A percentile compares a stretch with the other conserved stretches of the same genome.
phyloP scores from a whole-genome alignment of 1,139 yeast genomes.

The Hemisphaericaspora subhashii region DNA sequence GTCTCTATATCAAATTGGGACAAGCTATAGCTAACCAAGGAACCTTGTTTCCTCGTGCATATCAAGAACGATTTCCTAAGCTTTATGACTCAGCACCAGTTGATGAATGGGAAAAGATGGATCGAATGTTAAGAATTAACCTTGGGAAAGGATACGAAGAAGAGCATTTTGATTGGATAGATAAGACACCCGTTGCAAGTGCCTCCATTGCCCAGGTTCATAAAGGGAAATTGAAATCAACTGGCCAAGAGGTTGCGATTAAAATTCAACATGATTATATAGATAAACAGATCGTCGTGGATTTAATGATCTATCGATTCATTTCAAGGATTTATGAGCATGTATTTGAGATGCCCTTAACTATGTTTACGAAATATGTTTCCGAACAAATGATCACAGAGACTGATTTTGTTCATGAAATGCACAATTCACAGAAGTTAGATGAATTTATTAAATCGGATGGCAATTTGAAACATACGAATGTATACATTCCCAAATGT shows the following conservation, averaged over 20 bases:
- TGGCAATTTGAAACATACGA: slow-evolving; percentile 18
- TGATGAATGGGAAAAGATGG: slow-evolving; percentile 60
- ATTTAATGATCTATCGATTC: slow-evolving; percentile 55
- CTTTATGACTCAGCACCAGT: slow-evolving; percentile 73
- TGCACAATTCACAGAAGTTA: slow-evolving; percentile 45
- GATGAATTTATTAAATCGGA: slow-evolving; percentile 24
- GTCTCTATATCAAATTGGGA: slow-evolving; percentile 73
- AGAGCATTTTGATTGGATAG: slow-evolving; percentile 46
- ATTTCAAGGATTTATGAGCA: slow-evolving; percentile 55
- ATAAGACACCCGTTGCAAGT: slow-evolving; percentile 60
- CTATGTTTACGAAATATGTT: slow-evolving; percentile 56
- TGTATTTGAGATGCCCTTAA: slow-evolving; percentile 65
- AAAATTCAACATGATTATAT: slow-evolving; percentile 69
- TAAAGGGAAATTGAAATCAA: slow-evolving; percentile 44
- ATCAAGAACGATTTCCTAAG: slow-evolving; percentile 51
- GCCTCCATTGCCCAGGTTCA: slow-evolving; percentile 80
- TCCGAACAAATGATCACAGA: slow-evolving; percentile 60
- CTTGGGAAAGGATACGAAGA: slow-evolving; percentile 48
- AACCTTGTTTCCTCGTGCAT: slow-evolving; percentile 61
- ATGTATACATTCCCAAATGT: slow-evolving; percentile 50
- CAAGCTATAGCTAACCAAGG: slow-evolving; percentile 78
- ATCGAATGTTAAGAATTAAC: slow-evolving; percentile 42
- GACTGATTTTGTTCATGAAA: slow-evolving; percentile 59
- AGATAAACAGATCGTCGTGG: slow-evolving; percentile 55
- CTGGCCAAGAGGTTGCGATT: slow-evolving; percentile 63